Percentiles rank a stretch among this genome's conserved stretches.
Evolutionary conservation across 176 grass and related monocot species (phyloP).

Genomic region (Themeda triandra): DNA sequence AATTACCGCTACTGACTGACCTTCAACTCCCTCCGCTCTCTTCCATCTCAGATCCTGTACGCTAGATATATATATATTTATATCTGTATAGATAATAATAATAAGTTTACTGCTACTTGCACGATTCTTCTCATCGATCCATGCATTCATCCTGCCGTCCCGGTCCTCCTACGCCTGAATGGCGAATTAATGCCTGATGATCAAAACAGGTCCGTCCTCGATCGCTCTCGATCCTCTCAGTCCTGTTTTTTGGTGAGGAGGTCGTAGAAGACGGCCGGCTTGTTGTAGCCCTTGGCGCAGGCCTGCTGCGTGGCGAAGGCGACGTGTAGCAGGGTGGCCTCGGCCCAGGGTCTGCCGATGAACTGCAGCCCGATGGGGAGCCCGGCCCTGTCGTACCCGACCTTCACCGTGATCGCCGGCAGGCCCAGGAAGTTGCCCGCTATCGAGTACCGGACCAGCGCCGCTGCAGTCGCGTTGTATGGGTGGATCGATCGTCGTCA

Average conservation of each 20-base stretch:
- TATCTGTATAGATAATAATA: no score
- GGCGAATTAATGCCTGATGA: no score
- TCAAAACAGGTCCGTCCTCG: no score
- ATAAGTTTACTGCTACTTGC: no score
- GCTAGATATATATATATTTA: no score
- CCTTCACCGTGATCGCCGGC: slow-evolving; percentile 87
- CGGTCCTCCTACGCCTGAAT: no score
- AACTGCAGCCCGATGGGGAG: slow-evolving; percentile 94
- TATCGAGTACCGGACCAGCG: slow-evolving; percentile 88
- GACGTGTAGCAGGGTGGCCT: slow-evolving; percentile 85
- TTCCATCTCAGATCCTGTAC: no score
- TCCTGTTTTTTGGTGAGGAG: slow-evolving; percentile 51
- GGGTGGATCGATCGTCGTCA: background rate
- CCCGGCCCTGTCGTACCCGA: slow-evolving; percentile 73
- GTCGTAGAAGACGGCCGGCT: slow-evolving; percentile 83
- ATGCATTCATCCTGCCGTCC: no score
- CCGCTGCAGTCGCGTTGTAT: slow-evolving; percentile 29
- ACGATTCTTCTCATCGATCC: no score
- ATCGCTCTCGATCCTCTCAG: background rate
- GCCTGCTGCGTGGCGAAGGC: slow-evolving; percentile 74
- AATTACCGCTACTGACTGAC: no score
- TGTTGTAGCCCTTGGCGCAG: slow-evolving; percentile 56
- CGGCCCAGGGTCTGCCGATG: slow-evolving; percentile 89
- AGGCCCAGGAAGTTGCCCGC: slow-evolving; percentile 96
- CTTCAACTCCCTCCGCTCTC: no score